Base-by-base conservation (phyloP, 352 stramenopile species). In the Peronospora farinosa region DNA sequence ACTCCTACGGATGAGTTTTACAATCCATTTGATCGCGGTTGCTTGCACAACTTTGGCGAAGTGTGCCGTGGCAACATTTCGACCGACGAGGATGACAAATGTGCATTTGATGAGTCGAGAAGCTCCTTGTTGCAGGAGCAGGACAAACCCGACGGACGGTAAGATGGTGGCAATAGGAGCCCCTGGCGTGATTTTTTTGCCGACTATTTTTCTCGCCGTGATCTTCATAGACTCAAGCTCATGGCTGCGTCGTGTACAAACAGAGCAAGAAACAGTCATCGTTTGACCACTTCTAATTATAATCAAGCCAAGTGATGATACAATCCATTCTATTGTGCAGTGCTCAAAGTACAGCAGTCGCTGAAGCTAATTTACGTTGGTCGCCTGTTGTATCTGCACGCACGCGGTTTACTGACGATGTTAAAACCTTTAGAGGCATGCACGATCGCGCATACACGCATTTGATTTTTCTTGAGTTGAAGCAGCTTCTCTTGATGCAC, bases 391-490 rank as follows among this genome's bases (percentile, higher is more conserved):
- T 60, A 60, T 52, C 27, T 60, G 32, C 44, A 60, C n/a, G 3
- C 16, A 33, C 50, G 37, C 27, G 44, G 46, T 33, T 75, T 74
- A 7, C 60, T 73, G 32, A 76, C 55, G 7, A 69, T 72, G 19
- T 48, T 52, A 44, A 85, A 87, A 16, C 78, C 74, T 51, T 83
- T 80, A 15, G 76, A 67, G 1, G 79, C 79, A 36, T 88, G 65
- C n/a, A 93, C 61, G n/a, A 96, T 95, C 60, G 96, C 82, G 23
- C 78, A 67, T 21, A 79, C 80, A 37, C 96, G 88, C 51, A 75
- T 86, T 49, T 88, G 83, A 48, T 96, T 86, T 43, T 95, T 83
- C 49, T 95, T 95, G 43, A 95, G 75, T 50, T 92, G 77, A 47
- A 80, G 39, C 37, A 97, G 57, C 50, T 85, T 88, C 46, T 97